phyloP scores from a whole-genome alignment of 1,284 basidiomycete species.

The Inonotus obliquus region DNA sequence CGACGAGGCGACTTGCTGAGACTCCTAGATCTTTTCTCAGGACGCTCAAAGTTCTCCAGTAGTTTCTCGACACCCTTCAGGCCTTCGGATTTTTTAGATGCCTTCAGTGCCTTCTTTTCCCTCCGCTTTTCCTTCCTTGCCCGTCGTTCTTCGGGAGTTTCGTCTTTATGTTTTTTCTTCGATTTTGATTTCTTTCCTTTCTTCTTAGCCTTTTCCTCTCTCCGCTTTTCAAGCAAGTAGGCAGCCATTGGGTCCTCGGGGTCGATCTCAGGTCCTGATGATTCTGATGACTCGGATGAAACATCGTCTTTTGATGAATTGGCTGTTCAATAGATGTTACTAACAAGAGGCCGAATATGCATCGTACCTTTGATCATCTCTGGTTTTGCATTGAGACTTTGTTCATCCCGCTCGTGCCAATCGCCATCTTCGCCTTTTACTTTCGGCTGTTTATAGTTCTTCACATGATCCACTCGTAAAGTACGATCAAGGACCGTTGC shows the following conservation, averaged over 20 bases:
- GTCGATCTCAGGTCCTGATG: conserved; percentile 72
- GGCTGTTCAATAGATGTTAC: background rate
- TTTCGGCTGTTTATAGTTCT: conserved; percentile 87
- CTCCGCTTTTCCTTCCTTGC: conserved; percentile 65
- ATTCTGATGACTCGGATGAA: conserved; percentile 59
- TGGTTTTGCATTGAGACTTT: conserved; percentile 82
- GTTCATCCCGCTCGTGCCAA: conserved; percentile 80
- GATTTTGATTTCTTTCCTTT: conserved; percentile 54
- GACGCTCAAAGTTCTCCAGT: conserved; percentile 28
- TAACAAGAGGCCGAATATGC: conserved; percentile 8
- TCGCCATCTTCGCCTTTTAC: conserved; percentile 83
- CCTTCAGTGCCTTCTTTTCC: conserved; percentile 50
- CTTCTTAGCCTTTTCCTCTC: conserved; percentile 60
- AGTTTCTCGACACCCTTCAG: conserved; percentile 48
- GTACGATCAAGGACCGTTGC: conserved; percentile 84
- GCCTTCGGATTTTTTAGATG: conserved; percentile 35
- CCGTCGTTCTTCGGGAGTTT: conserved; percentile 72
- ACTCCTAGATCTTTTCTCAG: conserved; percentile 4
- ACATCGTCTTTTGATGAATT: conserved; percentile 39
- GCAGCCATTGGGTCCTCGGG: conserved; percentile 98
- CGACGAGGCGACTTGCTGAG: conserved; percentile 8
- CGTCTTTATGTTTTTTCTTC: conserved; percentile 58
- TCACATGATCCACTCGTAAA: conserved; percentile 91
- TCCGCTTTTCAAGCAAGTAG: conserved; percentile 70
- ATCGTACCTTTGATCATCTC: conserved; percentile 59